These are phyloP conservation scores for Fraxinus latifolia DNA, from an alignment of 305 asterid species.

Conservation along the genomic window DNA sequence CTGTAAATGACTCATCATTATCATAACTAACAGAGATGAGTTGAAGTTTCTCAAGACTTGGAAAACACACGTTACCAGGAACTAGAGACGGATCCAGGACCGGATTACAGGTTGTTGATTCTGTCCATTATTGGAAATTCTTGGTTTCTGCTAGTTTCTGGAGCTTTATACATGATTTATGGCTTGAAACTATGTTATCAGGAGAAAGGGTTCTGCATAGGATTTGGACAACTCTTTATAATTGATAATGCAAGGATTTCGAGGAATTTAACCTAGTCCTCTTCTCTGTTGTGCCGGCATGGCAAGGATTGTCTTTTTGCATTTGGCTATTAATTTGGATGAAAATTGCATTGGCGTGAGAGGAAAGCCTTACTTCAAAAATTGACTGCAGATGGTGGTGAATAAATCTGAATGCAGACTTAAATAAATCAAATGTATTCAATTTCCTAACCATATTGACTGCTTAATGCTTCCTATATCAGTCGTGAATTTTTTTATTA, in stretches of 20 bases:
- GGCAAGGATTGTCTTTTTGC: neutral
- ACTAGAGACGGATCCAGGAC: too few species aligned
- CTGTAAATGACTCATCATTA: neutral
- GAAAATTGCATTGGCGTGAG: neutral
- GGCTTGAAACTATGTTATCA: neutral
- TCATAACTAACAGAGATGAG: neutral
- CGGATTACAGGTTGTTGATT: neutral
- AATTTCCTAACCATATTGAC: neutral
- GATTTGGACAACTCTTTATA: neutral
- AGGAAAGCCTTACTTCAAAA: neutral
- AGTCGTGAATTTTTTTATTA: neutral
- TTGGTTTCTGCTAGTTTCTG: neutral
- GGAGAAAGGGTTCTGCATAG: neutral
- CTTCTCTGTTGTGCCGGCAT: neutral
- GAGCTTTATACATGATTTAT: neutral
- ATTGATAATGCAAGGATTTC: neutral
- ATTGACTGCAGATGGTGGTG: constrained; percentile 32
- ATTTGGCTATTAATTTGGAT: neutral
- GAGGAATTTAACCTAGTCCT: neutral
- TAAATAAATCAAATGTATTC: neutral
- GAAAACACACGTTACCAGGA: neutral
- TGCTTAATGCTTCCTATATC: neutral
- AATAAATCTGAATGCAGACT: constrained; percentile 22
- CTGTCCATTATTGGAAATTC: neutral
- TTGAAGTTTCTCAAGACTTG: constrained; percentile 14